Base-by-base conservation (phyloP, 2,329 filamentous ascomycete species). In the Paecilomyces niveus region DNA sequence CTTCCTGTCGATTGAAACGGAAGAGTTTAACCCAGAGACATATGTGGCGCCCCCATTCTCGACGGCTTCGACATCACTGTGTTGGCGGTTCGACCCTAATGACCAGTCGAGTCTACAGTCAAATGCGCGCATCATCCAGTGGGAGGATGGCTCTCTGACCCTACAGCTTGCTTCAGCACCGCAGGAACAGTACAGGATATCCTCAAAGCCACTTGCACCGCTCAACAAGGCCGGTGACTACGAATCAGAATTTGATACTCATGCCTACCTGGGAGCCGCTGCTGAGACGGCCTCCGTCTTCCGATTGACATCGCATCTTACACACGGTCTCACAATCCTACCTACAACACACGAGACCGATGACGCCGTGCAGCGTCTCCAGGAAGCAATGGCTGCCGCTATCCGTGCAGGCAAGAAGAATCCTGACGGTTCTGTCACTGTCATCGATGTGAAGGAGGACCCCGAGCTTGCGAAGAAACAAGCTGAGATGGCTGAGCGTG, bases 71-170 rank as follows among this genome's bases (percentile, higher is more conserved):
- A 85, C 83, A 22, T 87, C 85, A 0, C 76, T 88, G 29, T 84
- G 85, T 65, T 88, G 85, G 85, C 82, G 86, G 55, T 81, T 81
- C 65, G 84, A 85, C 53, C 85, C 85, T n/a, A 80, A 79, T 1
- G 76, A 86, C 58, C 79, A 80, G 5, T 72, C 76, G 3, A 71
- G 81, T 39, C 73, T 87, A 13, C 85, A 89, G 67, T 87, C 85
- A 6, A 88, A 88, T 65, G 83, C 85, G 10, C 84, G 85, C 49
- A 78, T 88, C 55, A 78, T 88, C 54, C 81, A 83, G 62, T 89
- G 86, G 86, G 85, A 84, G 18, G 85, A 89, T 65, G 86, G 86
- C 39, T 86, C 83, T 3, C 72, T 88, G 53, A 88, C 85, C 1
- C 75, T 89, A 3, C 86, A 89, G 65, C 77, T 88, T 39, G 85